Conservation (phyloP, 768 basidiomycete species). For the Boletus reticulatus region DNA sequence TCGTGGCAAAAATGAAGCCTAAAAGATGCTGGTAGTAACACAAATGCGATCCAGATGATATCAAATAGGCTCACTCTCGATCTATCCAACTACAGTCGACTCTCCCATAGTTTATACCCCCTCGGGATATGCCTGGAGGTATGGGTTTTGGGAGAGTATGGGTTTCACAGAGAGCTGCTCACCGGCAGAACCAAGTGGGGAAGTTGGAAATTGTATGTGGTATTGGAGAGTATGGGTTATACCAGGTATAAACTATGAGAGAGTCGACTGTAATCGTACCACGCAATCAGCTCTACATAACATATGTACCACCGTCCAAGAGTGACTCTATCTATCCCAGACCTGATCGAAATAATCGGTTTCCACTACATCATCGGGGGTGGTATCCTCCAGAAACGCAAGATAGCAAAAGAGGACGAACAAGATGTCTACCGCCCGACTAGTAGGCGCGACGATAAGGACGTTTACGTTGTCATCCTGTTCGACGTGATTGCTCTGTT, state of each 20-base stretch:
- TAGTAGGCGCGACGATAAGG: constrained; percentile 12
- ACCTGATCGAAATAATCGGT: background rate
- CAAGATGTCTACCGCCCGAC: constrained; percentile 9
- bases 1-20: background rate
- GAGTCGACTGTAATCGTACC: no score
- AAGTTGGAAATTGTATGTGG: no score
- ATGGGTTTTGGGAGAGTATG: no score
- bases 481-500: background rate
- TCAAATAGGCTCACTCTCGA: background rate
- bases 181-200: no score
- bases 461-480: background rate
- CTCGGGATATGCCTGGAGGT: no score
- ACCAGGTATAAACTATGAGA: no score
- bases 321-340: background rate
- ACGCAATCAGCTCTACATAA: background rate
- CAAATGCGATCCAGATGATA: background rate
- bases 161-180: no score
- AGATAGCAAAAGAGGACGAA: constrained; percentile 14
- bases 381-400: constrained; percentile 5
- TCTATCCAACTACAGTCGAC: background rate
- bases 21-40: background rate
- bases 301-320: background rate
- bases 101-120: no score
- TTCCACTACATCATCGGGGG: background rate
- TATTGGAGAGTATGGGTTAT: no score